Base-by-base conservation (phyloP, 1,284 basidiomycete species). In the Agroathelia rolfsii region DNA sequence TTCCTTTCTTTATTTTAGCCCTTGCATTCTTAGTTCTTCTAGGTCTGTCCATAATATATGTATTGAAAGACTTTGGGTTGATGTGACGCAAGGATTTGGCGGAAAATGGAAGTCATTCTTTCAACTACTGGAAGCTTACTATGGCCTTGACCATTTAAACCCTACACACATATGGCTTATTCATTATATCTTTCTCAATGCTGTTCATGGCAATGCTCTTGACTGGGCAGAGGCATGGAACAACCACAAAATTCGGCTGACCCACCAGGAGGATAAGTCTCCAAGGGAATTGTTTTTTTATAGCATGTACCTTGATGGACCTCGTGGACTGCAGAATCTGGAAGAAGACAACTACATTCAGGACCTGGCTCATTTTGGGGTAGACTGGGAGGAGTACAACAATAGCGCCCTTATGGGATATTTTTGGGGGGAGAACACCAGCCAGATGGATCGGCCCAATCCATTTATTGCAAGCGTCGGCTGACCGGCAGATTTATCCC, bases 131-230 rank as follows among this genome's bases (percentile, higher is more conserved):
- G 52, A 55, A 30, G 15, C 41, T 1, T 30, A 39, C 9, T 27
- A 49, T 37, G 41, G 42, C 2, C 47, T 57, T 4, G 38, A 52
- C 29, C 30, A 41, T 24, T 36, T 49, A 29, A 37, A 41, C 12
- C 15, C 21, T 10, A 12, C 26, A n/a, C 52, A 55, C 25, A 42
- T 55, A 5, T 55, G 52, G 52, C 42, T 51, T 1, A 41, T 55
- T 2, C 53, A 54, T 30, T 42, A 44, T 24, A 34, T 53, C 13
- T 55, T 49, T 28, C 41, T 53, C 2, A 21, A 13, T 2, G 22
- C 32, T 1, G 43, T 56, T 40, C 50, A 56, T 27, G 18, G 32
- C 10, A 47, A 53, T 15, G 34, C 39, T 4, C 18, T 21, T 3
- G 29, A 31, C 2, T 51, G 49, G 49, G 42, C 40, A 0, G 27